Evolutionary conservation across 2,329 filamentous ascomycete species (phyloP), one percentile per base, ranked within the genome.

Genomic region (Nothophoma quercina): DNA sequence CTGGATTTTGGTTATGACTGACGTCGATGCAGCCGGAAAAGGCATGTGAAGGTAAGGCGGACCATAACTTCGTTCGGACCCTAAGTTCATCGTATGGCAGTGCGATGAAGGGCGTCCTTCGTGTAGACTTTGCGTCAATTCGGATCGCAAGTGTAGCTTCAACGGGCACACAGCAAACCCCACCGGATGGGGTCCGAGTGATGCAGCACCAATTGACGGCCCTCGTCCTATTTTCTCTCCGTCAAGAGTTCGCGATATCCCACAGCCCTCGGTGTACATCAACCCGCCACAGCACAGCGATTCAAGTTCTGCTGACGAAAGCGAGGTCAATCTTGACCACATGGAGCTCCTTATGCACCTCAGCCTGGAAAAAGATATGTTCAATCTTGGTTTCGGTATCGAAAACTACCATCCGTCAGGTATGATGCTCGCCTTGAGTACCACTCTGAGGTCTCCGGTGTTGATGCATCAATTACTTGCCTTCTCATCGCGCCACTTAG

Each of bases 401-500:
- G 40, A 36, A 25, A 44, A 58, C 8, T 51, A 59, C 39, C 47
- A 59, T 15, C 44, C 47, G 5, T 29, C 45, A n/a, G 47, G 52
- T 18, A 45, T 68, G 38, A 22, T 51, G 16, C 15, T 67, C 4
- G 58, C 60, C 5, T 44, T 75, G 3, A 59, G 62, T 16, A 47
- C 49, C 5, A 62, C 55, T 8, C 54, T 75, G 2, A 48, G 62
- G 5, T 52, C 59, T 1, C 72, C 74, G 2, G 77, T 72, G 48
- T 66, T 78, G 22, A 57, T 78, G 41, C 63, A 76, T 53, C 59
- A 71, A 46, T 43, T 77, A 8, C 66, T 77, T 13, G 72, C 74
- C 21, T 70, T 74, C 30, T 74, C 74, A 12, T 68, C 75, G 2
- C 65, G 69, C 2, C 73, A 75, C 42, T 58, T 75, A 2, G 68